Conservation (phyloP, 2,329 filamentous ascomycete genomes). For the Drechslera avenae region DNA sequence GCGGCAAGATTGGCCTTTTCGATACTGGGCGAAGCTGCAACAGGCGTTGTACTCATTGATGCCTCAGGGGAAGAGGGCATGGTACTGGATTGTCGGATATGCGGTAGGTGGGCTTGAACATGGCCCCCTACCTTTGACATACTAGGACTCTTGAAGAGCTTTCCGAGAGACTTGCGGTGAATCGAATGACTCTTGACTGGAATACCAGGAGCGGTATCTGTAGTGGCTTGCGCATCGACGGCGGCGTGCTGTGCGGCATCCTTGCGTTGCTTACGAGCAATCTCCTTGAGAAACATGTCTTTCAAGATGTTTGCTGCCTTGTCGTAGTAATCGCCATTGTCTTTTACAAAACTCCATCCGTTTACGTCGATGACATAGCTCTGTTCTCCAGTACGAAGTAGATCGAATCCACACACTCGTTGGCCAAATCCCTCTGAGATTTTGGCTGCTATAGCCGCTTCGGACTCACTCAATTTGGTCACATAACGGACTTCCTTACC, state of each 20-base stretch:
- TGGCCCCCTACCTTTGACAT: constrained; percentile 62
- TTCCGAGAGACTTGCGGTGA: constrained; percentile 58
- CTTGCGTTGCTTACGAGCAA: constrained; percentile 61
- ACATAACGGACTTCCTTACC: constrained; percentile 97
- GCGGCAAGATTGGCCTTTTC: constrained; percentile 44
- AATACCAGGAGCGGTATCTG: constrained; percentile 21
- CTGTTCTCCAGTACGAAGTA: constrained; percentile 83
- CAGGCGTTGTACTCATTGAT: constrained; percentile 48
- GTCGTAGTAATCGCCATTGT: constrained; percentile 98
- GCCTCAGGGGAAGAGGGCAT: constrained; percentile 55
- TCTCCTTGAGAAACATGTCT: constrained; percentile 86
- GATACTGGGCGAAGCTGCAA: constrained; percentile 51
- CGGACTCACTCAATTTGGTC: constrained; percentile 78
- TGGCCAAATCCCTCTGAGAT: constrained; percentile 94
- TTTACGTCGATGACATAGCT: constrained; percentile 99
- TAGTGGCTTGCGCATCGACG: constrained; percentile 42
- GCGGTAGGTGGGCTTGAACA: constrained; percentile 45
- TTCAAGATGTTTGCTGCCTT: constrained; percentile 84
- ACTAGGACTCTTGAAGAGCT: constrained; percentile 68
- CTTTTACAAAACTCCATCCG: constrained; percentile 99
- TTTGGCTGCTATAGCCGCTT: constrained; percentile 83
- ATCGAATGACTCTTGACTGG: constrained; percentile 43
- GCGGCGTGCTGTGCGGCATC: constrained; percentile 44
- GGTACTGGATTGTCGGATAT: constrained; percentile 40
- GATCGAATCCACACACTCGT: constrained; percentile 92